phyloP scores from a whole-genome alignment of 1,284 basidiomycete species.

The Ganoderma multipileum region DNA sequence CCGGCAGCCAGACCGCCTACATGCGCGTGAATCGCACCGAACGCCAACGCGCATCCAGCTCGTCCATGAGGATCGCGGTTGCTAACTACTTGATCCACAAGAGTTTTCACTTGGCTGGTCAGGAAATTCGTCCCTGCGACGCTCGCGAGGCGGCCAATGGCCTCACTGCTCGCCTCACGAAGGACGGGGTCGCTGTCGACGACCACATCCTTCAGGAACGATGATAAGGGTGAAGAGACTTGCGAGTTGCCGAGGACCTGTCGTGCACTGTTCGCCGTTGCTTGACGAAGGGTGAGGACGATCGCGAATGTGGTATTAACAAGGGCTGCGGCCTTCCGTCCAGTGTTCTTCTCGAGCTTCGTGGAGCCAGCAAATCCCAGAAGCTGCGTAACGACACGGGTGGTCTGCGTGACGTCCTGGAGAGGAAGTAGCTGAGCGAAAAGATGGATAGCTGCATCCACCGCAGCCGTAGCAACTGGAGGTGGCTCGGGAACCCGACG shows the following conservation, averaged over 20 bases:
- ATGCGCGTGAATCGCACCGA: conserved; percentile 92
- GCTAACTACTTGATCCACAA: conserved; percentile 96
- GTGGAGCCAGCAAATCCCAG: conserved; percentile 75
- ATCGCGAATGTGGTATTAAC: conserved; percentile 88
- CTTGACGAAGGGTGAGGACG: conserved; percentile 74
- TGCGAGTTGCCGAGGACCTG: conserved; percentile 73
- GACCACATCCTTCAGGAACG: conserved; percentile 86
- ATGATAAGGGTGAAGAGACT: conserved; percentile 73
- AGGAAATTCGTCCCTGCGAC: conserved; percentile 88
- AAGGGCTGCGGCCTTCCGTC: conserved; percentile 86
- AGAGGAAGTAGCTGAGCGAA: conserved; percentile 84
- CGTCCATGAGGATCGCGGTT: conserved; percentile 94
- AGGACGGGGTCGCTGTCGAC: conserved; percentile 84
- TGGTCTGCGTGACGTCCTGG: conserved; percentile 77
- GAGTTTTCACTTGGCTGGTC: conserved; percentile 87
- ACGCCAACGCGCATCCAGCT: conserved; percentile 93
- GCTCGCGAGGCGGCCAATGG: conserved; percentile 87
- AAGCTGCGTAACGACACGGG: conserved; percentile 74
- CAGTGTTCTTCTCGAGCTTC: conserved; percentile 89
- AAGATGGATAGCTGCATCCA: conserved; percentile 89
- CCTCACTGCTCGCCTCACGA: conserved; percentile 86
- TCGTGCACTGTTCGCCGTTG: conserved; percentile 57
- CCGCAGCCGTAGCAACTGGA: conserved; percentile 83
- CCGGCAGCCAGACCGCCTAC: conserved; percentile 95
- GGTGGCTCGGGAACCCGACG: conserved; percentile 66